Evolutionary conservation across 345 rosid species (phyloP), one percentile per base, ranked within the genome.

Genomic region (Citrus sp.): DNA sequence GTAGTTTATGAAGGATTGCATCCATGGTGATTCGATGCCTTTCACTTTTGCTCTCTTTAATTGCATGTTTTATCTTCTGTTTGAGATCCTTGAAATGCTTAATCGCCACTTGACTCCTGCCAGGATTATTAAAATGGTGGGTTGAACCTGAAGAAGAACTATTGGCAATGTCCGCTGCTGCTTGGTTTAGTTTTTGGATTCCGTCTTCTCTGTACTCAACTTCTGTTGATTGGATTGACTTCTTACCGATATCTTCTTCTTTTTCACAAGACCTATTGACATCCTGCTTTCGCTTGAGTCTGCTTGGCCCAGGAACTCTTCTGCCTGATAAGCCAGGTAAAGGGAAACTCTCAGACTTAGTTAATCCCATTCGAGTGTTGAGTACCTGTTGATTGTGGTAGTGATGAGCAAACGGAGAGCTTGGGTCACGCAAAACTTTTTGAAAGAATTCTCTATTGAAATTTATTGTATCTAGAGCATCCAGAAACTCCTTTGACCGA

Each of bases 1-100:
- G 99, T 8, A 95, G 84, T 85, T 89, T 92, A 85, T 93, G 91
- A 64, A 93, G 89, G 42, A 93, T 82, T 22, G 91, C 98, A 78
- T 95, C 97, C 97, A 88, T 91, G 42, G 93, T 78, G 51, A 93
- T 91, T 74, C 98, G 80, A 22, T 80, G 89, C 82, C 86, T 88
- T 85, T 95, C 98, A 14, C 84, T 86, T 81, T 85, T 84, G 84
- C 88, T 86, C 82, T 88, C 87, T 28, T 81, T 82, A 24, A 92
- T 87, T 13, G 85, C 94, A 73, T 90, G 88, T 64, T 78, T 87
- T 77, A 95, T 85, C 84, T 93, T 93, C 80, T 90, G 87, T 60
- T 83, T 91, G 55, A 93, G 89, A 73, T 89, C 88, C 85, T 87
- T 91, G 83, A 93, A 88, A 70, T 87, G 91, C 51, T 83, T 93